Evolutionary conservation across 805 yeast species (phyloP).

Genomic region (Danielozyma ontarioensis): DNA sequence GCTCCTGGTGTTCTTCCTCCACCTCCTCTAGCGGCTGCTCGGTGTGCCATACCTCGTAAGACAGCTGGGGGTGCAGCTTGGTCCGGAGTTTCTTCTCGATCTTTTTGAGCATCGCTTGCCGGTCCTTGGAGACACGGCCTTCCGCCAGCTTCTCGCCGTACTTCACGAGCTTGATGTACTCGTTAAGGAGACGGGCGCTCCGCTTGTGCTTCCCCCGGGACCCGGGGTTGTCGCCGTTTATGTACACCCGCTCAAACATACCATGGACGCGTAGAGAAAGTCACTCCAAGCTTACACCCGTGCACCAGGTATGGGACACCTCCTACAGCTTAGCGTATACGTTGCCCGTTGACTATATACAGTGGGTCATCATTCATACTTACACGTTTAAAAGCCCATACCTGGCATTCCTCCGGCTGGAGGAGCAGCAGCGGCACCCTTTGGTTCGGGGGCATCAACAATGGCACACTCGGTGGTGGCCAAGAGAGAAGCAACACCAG

Average conservation of each 20-base stretch:
- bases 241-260: neutral
- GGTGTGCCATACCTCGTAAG: neutral
- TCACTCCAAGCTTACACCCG: too few species aligned
- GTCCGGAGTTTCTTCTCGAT: slow-evolving; percentile 3
- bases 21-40: too few species aligned
- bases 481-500: slow-evolving; percentile 94
- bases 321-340: slow-evolving; percentile 7
- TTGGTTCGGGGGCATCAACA: slow-evolving; percentile 89
- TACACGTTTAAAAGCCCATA: slow-evolving; percentile 25
- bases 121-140: neutral
- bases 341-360: slow-evolving; percentile 6
- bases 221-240: neutral
- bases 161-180: slow-evolving; percentile 2
- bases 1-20: too few species aligned
- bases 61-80: neutral
- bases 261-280: too few species aligned
- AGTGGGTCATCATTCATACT: neutral
- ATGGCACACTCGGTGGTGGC: slow-evolving; percentile 99
- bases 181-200: neutral
- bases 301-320: too few species aligned
- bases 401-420: slow-evolving; percentile 44
- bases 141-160: slow-evolving; percentile 1
- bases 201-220: neutral
- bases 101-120: slow-evolving; percentile 2
- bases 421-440: slow-evolving; percentile 44